Evolutionary conservation across 2,329 filamentous ascomycete genomes (phyloP), one percentile per base, ranked within the genome.

Genomic region (Colletotrichum sp.): DNA sequence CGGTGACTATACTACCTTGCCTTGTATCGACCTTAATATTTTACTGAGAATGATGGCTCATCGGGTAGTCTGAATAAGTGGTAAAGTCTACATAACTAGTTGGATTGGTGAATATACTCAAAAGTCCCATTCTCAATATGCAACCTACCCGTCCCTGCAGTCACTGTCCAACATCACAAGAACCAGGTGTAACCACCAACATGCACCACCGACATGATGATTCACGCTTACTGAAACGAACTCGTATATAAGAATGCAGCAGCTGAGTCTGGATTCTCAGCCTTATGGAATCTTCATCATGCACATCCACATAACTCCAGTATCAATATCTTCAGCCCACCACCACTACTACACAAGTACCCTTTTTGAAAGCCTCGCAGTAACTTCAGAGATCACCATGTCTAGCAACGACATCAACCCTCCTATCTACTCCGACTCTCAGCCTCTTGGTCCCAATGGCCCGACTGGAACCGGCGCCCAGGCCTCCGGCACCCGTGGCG

Each of bases 11-110:
- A 13, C 0, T 21, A 21, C 0, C 6, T 52, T 7, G 0, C 8
- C n/a, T 24, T 13, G 2, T 21, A 8, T 5, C 12, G 10, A 52
- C n/a, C 6, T 52, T 2, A 13, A 13, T 13, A 4, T 1, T 24
- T 12, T 8, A 24, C 6, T 52, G 10, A 0, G n/a, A 24, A 52
- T 6, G 5, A 21, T 13, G n/a, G 2, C 12, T 13, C 2, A 52
- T 12, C 44, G n/a, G 0, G 6, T 13, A 5, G 4, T 24, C 12
- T 13, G n/a, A 13, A 13, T 21, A 13, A 52, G 1, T 49, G 12
- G n/a, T 21, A 1, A 24, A 52, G 0, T 52, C n/a, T 13, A 21
- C 36, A 0, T 39, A 0, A 0, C 16, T 39, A 39, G 36, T 39
- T 0, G n/a, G 6, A 21, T 12, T n/a, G 21, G 57, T 60, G 26